Percentiles rank a stretch among this genome's conserved stretches.
Conservation (phyloP, 2,329 filamentous ascomycete genomes). For the Colletotrichum melonis region DNA sequence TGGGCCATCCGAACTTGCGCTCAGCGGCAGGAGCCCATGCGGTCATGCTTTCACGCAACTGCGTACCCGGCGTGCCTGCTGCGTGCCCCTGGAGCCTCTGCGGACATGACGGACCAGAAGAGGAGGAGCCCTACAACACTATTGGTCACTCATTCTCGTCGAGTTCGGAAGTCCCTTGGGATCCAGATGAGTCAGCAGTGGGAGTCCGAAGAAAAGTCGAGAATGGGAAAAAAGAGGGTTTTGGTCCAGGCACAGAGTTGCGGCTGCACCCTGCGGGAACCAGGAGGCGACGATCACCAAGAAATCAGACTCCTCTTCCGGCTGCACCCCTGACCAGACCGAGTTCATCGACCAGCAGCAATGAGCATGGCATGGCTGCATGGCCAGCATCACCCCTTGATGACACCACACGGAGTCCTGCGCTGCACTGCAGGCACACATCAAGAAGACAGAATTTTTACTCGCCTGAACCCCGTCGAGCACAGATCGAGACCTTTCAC, state of each 20-base stretch:
- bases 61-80: background rate
- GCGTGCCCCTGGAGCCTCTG: background rate
- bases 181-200: background rate
- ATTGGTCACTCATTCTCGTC: background rate
- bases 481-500: slow-evolving; percentile 17
- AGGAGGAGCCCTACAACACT: background rate
- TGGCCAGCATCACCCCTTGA: background rate
- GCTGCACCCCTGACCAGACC: slow-evolving; percentile 9
- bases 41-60: too few species aligned
- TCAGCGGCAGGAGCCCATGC: background rate
- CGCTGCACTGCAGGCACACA: background rate
- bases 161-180: background rate
- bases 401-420: background rate
- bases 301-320: background rate
- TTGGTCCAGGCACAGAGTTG: slow-evolving; percentile 25
- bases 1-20: background rate
- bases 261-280: slow-evolving; percentile 8
- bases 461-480: slow-evolving; percentile 1
- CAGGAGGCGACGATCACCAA: slow-evolving; percentile 11
- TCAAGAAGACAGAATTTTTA: background rate
- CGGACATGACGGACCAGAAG: slow-evolving; percentile 8
- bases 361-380: background rate
- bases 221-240: background rate
- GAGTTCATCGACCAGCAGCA: background rate
- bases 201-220: background rate